A percentile compares a stretch with the other conserved stretches of the same genome.
Conservation (phyloP, 768 basidiomycete genomes). For the Amanita rubescens region DNA sequence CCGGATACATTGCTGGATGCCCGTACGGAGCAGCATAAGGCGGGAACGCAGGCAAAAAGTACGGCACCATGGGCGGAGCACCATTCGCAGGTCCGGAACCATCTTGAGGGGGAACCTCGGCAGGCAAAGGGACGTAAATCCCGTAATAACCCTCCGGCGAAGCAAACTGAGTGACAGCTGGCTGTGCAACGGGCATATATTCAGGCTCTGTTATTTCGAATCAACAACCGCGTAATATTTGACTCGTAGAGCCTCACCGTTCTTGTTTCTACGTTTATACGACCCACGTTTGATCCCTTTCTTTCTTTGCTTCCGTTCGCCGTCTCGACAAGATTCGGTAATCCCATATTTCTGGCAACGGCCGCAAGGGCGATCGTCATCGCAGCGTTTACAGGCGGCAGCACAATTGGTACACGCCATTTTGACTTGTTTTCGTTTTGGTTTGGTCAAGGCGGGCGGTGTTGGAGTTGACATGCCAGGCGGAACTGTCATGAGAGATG, state of each 20-base stretch:
- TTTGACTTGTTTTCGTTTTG: slow-evolving; percentile 85
- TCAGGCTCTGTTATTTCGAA: slow-evolving; percentile 16
- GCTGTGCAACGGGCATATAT: slow-evolving; percentile 20
- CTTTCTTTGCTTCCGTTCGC: slow-evolving; percentile 88
- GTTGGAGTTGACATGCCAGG: slow-evolving; percentile 17
- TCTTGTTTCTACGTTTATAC: slow-evolving; percentile 60
- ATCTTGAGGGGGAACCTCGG: slow-evolving; percentile 26
- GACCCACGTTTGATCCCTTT: slow-evolving; percentile 86
- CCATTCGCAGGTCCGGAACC: slow-evolving; percentile 21
- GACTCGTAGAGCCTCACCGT: slow-evolving; percentile 12
- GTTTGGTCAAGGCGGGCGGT: slow-evolving; percentile 29
- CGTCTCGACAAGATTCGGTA: slow-evolving; percentile 71
- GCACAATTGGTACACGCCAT: slow-evolving; percentile 91
- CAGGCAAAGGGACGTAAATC: slow-evolving; percentile 28
- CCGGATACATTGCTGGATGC: slow-evolving; percentile 25
- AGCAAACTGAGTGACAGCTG: slow-evolving; percentile 24
- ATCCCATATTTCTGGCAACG: slow-evolving; percentile 88
- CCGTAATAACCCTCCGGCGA: slow-evolving; percentile 32
- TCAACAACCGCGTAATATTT: not conserved
- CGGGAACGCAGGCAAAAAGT: slow-evolving; percentile 33
- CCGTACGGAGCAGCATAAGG: slow-evolving; percentile 26
- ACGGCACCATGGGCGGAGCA: slow-evolving; percentile 30
- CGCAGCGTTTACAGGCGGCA: slow-evolving; percentile 83
- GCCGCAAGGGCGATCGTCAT: slow-evolving; percentile 82
- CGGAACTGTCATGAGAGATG: slow-evolving; percentile 10